Conservation (phyloP, 2,329 filamentous ascomycete species). For the Penicillium sp. region DNA sequence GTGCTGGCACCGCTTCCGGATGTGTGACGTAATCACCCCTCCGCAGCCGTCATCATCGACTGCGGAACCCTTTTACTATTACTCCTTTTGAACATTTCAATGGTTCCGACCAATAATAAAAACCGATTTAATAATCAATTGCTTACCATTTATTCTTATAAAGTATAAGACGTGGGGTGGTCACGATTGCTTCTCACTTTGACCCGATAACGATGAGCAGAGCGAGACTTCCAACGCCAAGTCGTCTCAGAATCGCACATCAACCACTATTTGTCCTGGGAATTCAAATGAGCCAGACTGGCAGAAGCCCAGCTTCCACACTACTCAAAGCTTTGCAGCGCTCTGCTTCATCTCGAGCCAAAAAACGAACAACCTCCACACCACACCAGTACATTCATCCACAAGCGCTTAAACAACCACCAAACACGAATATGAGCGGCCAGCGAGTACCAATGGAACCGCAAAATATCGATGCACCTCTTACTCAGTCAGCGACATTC, state of each 20-base stretch:
- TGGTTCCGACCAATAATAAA: neutral
- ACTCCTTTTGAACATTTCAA: neutral
- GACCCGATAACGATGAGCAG: neutral
- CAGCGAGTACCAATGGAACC: slow-evolving; percentile 40
- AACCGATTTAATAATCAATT: neutral
- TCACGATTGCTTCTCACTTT: neutral
- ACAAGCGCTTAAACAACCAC: neutral
- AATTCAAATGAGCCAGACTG: neutral
- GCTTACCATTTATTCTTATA: neutral
- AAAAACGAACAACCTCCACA: neutral
- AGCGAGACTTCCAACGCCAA: neutral
- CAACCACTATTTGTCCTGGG: neutral
- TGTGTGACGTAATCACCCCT: slow-evolving; percentile 15
- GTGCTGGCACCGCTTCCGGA: slow-evolving; percentile 5
- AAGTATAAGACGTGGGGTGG: neutral
- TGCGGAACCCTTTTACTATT: neutral
- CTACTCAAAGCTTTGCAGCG: neutral
- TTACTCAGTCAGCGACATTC: slow-evolving; percentile 60
- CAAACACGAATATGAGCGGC: slow-evolving; percentile 19
- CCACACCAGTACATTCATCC: neutral
- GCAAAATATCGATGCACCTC: slow-evolving; percentile 55
- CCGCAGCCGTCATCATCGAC: slow-evolving; percentile 4
- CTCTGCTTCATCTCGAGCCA: neutral
- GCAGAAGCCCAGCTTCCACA: neutral
- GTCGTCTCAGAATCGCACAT: neutral